Conservation (phyloP, 148 eudicot genomes). For the Euryodendron excelsum region DNA sequence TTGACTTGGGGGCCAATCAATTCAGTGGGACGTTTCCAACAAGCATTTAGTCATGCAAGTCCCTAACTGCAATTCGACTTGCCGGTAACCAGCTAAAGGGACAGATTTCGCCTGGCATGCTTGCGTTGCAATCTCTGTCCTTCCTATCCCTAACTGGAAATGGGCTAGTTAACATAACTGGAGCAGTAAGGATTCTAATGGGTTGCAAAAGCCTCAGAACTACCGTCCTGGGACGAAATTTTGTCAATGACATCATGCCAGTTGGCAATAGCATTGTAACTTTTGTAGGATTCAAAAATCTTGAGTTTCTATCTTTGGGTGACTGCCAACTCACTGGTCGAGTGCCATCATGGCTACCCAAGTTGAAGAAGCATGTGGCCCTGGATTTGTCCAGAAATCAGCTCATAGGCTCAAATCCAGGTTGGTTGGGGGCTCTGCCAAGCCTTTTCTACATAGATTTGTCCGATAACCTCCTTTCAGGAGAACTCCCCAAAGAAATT, state of each 20-base stretch:
- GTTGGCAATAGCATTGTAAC: not conserved
- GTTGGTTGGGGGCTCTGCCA: conserved; percentile 30
- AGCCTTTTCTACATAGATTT: conserved; percentile 33
- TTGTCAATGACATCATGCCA: conserved; percentile 29
- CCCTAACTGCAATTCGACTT: conserved; percentile 29
- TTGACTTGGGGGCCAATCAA: conserved; percentile 34
- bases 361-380: conserved; percentile 21
- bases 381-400: conserved; percentile 30
- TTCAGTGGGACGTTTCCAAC: conserved; percentile 27
- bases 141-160: too few species aligned
- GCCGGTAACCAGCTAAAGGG: conserved; percentile 32
- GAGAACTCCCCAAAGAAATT: conserved; percentile 27
- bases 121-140: too few species aligned
- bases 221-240: conserved; percentile 29
- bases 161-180: too few species aligned
- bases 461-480: conserved; percentile 24
- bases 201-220: conserved; percentile 31
- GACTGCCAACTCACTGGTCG: conserved; percentile 30
- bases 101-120: conserved; percentile 8
- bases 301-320: conserved; percentile 31
- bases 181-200: conserved; percentile 14
- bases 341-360: conserved; percentile 30
- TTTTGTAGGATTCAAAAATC: conserved; percentile 18
- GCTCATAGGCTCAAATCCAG: conserved; percentile 31
- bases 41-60: conserved; percentile 30